A percentile compares a stretch with the other conserved stretches of the same genome.
Evolutionary conservation across 129 eudicot genomes (phyloP).

Genomic region (Chrysanthemum seticuspe): DNA sequence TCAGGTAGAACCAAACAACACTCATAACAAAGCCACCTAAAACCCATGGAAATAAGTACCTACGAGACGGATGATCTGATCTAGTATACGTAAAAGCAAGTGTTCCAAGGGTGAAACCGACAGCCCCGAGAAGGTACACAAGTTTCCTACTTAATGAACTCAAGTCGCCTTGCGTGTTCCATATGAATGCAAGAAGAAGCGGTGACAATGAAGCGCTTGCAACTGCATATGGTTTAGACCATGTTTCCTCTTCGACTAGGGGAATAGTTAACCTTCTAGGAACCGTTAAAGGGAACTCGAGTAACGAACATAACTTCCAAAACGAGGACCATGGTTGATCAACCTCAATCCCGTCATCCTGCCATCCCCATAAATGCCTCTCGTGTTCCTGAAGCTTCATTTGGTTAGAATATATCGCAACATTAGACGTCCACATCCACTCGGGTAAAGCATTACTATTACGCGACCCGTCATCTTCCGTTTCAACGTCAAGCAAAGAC

Average conservation of each 20-base stretch:
- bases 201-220: constrained; percentile 79
- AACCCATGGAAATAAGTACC: constrained; percentile 74
- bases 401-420: constrained; percentile 22
- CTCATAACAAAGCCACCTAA: constrained; percentile 92
- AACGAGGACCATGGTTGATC: constrained; percentile 48
- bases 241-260: constrained; percentile 77
- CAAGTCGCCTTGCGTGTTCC: constrained; percentile 50
- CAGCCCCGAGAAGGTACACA: constrained; percentile 48
- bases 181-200: constrained; percentile 60
- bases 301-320: constrained; percentile 48
- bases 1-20: constrained; percentile 90
- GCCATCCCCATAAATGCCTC: too few species aligned
- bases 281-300: constrained; percentile 67
- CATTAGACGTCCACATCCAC: constrained; percentile 99
- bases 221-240: constrained; percentile 87
- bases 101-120: constrained; percentile 52
- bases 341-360: constrained; percentile 27
- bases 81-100: constrained; percentile 60
- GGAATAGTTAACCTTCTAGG: constrained; percentile 89
- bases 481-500: constrained; percentile 70
- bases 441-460: constrained; percentile 66
- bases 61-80: not conserved
- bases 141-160: constrained; percentile 36
- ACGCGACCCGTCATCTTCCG: constrained; percentile 40
- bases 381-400: too few species aligned